Base-by-base conservation (phyloP, 371 early-diverging fungal genomes). In the Dichotomocladium elegans region DNA sequence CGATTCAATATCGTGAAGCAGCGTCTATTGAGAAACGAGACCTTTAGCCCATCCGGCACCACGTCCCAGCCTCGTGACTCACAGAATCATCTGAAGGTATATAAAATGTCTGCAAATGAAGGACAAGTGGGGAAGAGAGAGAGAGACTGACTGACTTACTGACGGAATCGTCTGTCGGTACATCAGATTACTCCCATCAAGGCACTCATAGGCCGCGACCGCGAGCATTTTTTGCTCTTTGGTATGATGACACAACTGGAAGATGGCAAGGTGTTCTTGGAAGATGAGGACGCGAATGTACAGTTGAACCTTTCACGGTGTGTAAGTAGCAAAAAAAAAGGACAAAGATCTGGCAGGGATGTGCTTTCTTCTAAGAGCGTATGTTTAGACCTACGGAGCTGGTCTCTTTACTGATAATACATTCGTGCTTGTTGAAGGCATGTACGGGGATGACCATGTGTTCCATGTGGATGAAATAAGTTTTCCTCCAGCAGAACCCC, bases 241-340 rank as follows among this genome's bases (percentile, higher is more conserved):
- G 96, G 96, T 2, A 93, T 95, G 94, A 64, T 95, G 53, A 82
- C 93, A 14, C 85, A 86, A 63, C 74, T 90, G 43, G 82, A 88
- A 44, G 91, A 90, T 51, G 93, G 93, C 11, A 88, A 85, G 46
- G 63, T 85, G 28, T 85, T 81, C 64, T 67, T 95, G n/a, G 96
- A 95, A 66, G 96, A 95, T 61, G 77, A 79, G 22, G 91, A 89
- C 42, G 85, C 79, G 9, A 66, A 78, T 27, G 81, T 95, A 31
- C 86, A 89, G 57, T 67, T 93, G 21, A 81, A 90, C 43, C 66
- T 84, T 31, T 60, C 72, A 4, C 59, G 67, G 15, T 63, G 61
- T 34, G 77, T 66, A 68, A 64, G 67, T 11, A n/a, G n/a, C n/a
- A n/a, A 50, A 15, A 19, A 25, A 17, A 19, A 30, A 30, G 6